Evolutionary conservation across 768 basidiomycete species (phyloP).

Genomic region (Suillus subluteus): DNA sequence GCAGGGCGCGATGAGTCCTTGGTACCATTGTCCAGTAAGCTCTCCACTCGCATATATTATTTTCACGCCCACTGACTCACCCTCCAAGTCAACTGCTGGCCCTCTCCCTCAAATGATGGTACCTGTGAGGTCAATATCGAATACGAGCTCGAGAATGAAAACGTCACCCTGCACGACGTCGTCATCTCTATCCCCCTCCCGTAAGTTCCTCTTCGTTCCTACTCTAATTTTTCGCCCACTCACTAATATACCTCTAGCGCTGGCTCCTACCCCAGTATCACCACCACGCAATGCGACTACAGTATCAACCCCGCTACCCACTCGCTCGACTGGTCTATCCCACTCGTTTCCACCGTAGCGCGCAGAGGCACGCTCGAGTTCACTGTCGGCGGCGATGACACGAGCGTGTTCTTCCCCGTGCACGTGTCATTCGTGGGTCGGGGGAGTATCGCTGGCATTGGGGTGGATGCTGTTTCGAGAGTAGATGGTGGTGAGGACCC

Average conservation of each 20-base stretch:
- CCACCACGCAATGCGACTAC: slow-evolving; percentile 73
- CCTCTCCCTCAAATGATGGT: slow-evolving; percentile 89
- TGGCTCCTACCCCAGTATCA: slow-evolving; percentile 85
- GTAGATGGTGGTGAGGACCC: slow-evolving; percentile 53
- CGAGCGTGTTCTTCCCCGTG: slow-evolving; percentile 91
- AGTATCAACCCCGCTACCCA: slow-evolving; percentile 78
- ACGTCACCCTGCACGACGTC: slow-evolving; percentile 80
- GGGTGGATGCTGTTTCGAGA: slow-evolving; percentile 60
- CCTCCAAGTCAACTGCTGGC: slow-evolving; percentile 91
- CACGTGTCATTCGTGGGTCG: slow-evolving; percentile 78
- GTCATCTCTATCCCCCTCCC: slow-evolving; percentile 92
- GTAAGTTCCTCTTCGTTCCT: slow-evolving; percentile 47
- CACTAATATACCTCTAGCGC: slow-evolving; percentile 43
- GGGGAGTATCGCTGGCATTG: slow-evolving; percentile 80
- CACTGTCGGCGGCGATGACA: slow-evolving; percentile 82
- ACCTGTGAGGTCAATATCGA: slow-evolving; percentile 95
- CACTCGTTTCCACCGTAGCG: slow-evolving; percentile 62
- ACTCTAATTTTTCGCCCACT: slow-evolving; percentile 1
- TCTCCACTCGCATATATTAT: slow-evolving; percentile 8
- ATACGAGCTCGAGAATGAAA: slow-evolving; percentile 91
- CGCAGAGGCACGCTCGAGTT: slow-evolving; percentile 91
- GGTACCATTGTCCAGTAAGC: slow-evolving; percentile 88
- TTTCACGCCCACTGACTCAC: slow-evolving; percentile 3
- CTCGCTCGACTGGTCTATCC: slow-evolving; percentile 85
- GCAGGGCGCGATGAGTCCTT: slow-evolving; percentile 88